Evolutionary conservation across 345 rosid species (phyloP), one percentile per base, ranked within the genome.

Genomic region (Alliaria petiolata): DNA sequence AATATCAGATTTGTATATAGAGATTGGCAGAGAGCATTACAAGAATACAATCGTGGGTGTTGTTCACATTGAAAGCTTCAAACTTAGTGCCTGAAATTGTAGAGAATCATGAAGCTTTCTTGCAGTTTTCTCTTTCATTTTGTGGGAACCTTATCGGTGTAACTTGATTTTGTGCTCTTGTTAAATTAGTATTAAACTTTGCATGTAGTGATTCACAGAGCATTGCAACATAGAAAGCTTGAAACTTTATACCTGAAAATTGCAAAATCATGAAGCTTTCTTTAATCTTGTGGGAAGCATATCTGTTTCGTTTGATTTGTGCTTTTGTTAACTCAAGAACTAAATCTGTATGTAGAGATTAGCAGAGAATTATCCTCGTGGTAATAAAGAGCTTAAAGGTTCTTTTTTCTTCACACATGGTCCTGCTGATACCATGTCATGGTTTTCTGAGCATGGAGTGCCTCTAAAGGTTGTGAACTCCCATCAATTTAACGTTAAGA

Each of bases 321-420:
- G 20, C 10, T 36, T 59, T 16, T 30, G 44, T 25, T 52, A 13
- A 59, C 65, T n/a, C 7, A 17, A 0, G 9, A 4, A 34, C 19
- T 3, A 45, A 26, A 44, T 62, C 50, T 64, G 50, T 49, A 50
- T 64, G 55, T 67, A 90, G 98, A 80, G 82, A 76, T 81, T 93
- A 74, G 96, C 96, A 34, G 97, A 85, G 72, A 69, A 85, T 59
- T 93, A 93, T 68, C 98, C 98, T 42, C 89, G 98, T 68, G 98
- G 98, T 73, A 81, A 89, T 70, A 87, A 72, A 82, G 98, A 93
- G 80, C 80, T 93, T 16, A 83, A 81, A 80, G 98, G 96, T 45
- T 84, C 96, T 51, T 93, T 90, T 75, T 93, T 93, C 78, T 78
- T 77, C 62, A 70, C 71, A 49, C 98, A 93, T 67, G 92, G 95